Evolutionary conservation across 2,329 filamentous ascomycete genomes (phyloP).

Genomic region (Colletotrichum filicis): DNA sequence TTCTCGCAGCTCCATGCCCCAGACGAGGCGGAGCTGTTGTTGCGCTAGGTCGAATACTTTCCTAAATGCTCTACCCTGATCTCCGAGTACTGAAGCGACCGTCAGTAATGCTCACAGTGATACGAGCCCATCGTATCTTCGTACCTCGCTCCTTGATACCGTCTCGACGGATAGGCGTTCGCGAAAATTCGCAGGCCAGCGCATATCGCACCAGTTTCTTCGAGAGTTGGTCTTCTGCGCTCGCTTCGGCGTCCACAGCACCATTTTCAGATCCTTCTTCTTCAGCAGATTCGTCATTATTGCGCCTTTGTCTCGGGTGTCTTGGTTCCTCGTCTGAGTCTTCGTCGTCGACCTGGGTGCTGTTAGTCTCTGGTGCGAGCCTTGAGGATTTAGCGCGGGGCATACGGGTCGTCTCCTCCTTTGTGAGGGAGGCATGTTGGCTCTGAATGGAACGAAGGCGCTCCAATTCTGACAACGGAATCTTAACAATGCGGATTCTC

Average conservation of each 20-base stretch:
- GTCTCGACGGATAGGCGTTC: conserved; percentile 68
- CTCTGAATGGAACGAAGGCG: too few species aligned
- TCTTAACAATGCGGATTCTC: too few species aligned
- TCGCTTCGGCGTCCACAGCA: conserved; percentile 46
- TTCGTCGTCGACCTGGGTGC: conserved; percentile 41
- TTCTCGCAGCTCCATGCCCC: conserved; percentile 94
- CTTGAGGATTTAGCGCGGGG: background rate
- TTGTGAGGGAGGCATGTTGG: conserved; percentile 45
- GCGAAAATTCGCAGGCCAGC: conserved; percentile 72
- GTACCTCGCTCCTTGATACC: conserved; percentile 73
- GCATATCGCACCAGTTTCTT: conserved; percentile 78
- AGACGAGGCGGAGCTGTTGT: conserved; percentile 73
- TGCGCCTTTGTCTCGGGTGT: conserved; percentile 45
- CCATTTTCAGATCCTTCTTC: conserved; percentile 50
- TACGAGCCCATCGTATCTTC: conserved; percentile 1
- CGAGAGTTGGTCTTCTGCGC: conserved; percentile 62
- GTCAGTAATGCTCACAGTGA: background rate
- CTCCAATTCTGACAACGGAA: too few species aligned
- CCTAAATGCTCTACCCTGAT: conserved; percentile 77
- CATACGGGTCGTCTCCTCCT: conserved; percentile 47
- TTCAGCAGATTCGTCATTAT: conserved; percentile 43
- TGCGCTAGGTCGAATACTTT: conserved; percentile 83
- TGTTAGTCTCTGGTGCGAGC: background rate
- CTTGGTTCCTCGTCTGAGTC: conserved; percentile 45
- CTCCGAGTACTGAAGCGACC: conserved; percentile 72